Conservation (phyloP, 139 green algal genomes). For the Chloropicon primus region DNA sequence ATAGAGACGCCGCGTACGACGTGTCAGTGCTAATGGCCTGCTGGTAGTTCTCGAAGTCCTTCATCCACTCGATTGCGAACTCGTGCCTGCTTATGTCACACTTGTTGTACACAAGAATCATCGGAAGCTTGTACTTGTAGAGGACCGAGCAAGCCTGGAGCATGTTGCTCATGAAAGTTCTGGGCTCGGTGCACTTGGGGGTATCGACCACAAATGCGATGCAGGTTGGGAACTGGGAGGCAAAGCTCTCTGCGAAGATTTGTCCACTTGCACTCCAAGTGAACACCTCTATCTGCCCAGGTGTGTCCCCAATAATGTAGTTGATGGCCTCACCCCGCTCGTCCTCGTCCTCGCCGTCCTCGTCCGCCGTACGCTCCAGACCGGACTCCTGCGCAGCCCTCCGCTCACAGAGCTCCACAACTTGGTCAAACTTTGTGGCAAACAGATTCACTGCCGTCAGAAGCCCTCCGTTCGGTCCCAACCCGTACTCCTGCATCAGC, state of each 20-base stretch:
- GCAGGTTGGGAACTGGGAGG: conserved; percentile 71
- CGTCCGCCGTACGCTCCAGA: not conserved
- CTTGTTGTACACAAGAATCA: conserved; percentile 97
- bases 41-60: conserved; percentile 15
- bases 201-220: conserved; percentile 90
- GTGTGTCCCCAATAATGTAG: conserved; percentile 86
- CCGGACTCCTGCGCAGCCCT: not conserved
- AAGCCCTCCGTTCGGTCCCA: conserved; percentile 94
- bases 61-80: conserved; percentile 85
- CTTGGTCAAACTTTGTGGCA: conserved; percentile 94
- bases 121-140: conserved; percentile 89
- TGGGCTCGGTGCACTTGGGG: conserved; percentile 52
- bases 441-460: conserved; percentile 96
- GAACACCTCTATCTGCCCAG: conserved; percentile 99
- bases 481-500: conserved; percentile 92
- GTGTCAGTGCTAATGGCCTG: conserved; percentile 3
- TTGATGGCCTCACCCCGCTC: conserved; percentile 18
- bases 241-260: conserved; percentile 90
- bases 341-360: not conserved
- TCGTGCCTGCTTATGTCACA: conserved; percentile 68
- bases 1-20: not conserved
- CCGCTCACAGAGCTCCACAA: conserved; percentile 11
- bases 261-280: conserved; percentile 83
- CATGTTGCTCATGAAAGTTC: conserved; percentile 99
- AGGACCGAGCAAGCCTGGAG: conserved; percentile 85